Base-by-base conservation (phyloP, 192 early-diverging fungal genomes). In the Lunasporangiospora selenospora region DNA sequence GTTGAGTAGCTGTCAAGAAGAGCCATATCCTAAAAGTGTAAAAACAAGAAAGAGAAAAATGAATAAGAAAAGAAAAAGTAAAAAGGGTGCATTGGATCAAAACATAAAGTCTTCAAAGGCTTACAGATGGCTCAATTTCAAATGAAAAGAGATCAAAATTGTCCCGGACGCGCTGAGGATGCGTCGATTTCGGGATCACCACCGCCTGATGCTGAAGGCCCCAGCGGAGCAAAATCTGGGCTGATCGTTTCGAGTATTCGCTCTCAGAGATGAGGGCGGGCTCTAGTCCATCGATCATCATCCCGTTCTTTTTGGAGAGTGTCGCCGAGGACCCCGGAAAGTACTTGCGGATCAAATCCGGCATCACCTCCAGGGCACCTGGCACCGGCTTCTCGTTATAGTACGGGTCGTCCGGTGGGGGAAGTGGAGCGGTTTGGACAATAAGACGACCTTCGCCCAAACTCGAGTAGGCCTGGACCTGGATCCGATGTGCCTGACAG, bases 401-500 rank as follows among this genome's bases (percentile, higher is more conserved):
- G 8, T 64, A 43, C 18, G 61, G 40, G 33, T 62, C 60, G 42
- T 58, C 53, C 6, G 15, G 24, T 5, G 70, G 63, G 45, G 64
- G 47, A 1, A 40, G 50, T 18, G 62, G 58, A 45, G 58, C 53
- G 2, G 33, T 65, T 36, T 44, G 33, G 1, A 44, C 49, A 24
- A 84, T 44, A 10, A 84, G 53, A 33, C 67, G 62, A 1, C 85
- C 83, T 75, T 90, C 85, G 7, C 91, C 90, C 1, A 92, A 65
- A 62, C 87, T 89, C 9, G 86, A 87, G 58, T 92, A 92, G 15
- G 90, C 89, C 36, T 87, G 83, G 32, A 90, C 76, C 24, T 79
- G 76, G 48, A 92, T 89, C 4, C 73, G 44, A 46, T 89, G 75
- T 7, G 65, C 27, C 9, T 76, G 48, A 60, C 89, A 90, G 23